Conservation (phyloP, 202 grass and related monocot species). For the Schoenoplectus triqueter region DNA sequence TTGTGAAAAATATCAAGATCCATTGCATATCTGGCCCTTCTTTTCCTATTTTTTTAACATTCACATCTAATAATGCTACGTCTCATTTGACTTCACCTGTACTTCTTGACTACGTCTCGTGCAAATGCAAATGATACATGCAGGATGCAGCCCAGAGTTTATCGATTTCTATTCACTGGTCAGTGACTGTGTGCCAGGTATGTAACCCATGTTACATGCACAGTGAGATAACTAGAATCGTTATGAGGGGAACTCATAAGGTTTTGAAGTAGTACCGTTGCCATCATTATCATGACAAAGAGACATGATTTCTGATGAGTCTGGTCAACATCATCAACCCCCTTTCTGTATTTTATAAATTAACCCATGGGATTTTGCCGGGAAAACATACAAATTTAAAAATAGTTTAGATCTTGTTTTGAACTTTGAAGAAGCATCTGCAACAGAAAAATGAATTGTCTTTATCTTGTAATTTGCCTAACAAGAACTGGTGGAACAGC, state of each 20-base stretch:
- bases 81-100: constrained; percentile 11
- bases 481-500: constrained; percentile 11
- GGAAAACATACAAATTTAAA: not conserved
- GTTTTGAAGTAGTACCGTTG: not conserved
- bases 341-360: not conserved
- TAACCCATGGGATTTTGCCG: not conserved
- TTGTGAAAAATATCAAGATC: not conserved
- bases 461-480: not conserved
- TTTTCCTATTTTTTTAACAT: not conserved
- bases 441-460: not conserved
- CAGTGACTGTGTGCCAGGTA: not conserved
- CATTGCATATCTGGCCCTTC: not conserved
- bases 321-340: constrained; percentile 7
- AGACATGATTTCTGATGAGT: not conserved
- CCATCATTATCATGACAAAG: not conserved
- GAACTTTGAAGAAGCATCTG: not conserved
- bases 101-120: not conserved
- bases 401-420: not conserved
- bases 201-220: constrained; percentile 4
- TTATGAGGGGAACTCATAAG: not conserved
- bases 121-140: not conserved
- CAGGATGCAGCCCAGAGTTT: not conserved
- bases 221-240: not conserved
- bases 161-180: not conserved
- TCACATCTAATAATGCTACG: not conserved